Percentiles rank a stretch among this genome's conserved stretches.
phyloP scores from a whole-genome alignment of 129 eudicot species.

The Ambrosia trifida region DNA sequence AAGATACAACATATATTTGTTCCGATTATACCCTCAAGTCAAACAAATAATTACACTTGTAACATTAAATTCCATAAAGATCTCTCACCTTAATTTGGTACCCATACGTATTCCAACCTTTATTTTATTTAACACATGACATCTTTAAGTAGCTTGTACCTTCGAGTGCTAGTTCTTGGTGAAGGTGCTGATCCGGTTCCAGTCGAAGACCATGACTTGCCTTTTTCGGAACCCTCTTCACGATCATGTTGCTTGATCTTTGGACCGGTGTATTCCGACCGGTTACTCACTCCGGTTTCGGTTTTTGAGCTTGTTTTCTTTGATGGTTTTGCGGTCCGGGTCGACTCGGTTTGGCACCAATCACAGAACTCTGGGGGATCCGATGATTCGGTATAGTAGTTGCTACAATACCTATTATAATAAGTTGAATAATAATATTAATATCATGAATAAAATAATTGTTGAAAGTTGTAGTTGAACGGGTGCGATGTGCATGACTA shows the following conservation, averaged over 20 bases:
- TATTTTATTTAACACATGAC: conserved; percentile 62
- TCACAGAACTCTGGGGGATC: conserved; percentile 61
- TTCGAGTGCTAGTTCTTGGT: conserved; percentile 66
- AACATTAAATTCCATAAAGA: conserved; percentile 37
- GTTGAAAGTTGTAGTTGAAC: no score
- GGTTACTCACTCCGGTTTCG: conserved; percentile 11
- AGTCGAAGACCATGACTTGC: conserved; percentile 32
- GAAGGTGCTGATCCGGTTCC: conserved; percentile 59
- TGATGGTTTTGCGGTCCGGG: conserved; percentile 33
- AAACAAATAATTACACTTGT: conserved; percentile 24
- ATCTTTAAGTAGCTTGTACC: conserved; percentile 98
- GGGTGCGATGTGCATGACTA: no score
- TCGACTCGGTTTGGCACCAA: conserved; percentile 83
- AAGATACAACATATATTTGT: conserved; percentile 9
- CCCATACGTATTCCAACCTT: conserved; percentile 3
- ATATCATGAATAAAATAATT: not conserved
- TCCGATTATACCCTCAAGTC: conserved; percentile 34
- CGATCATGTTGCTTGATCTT: conserved; percentile 60
- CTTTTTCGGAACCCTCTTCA: conserved; percentile 35
- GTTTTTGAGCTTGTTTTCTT: conserved; percentile 41
- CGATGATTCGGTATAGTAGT: conserved; percentile 65
- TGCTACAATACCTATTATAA: conserved; percentile 77
- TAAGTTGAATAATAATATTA: not conserved
- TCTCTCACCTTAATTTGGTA: conserved; percentile 29
- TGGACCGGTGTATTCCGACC: conserved; percentile 49